phyloP scores from a whole-genome alignment of 306 rosid genomes.

The Fagus sylvatica region DNA sequence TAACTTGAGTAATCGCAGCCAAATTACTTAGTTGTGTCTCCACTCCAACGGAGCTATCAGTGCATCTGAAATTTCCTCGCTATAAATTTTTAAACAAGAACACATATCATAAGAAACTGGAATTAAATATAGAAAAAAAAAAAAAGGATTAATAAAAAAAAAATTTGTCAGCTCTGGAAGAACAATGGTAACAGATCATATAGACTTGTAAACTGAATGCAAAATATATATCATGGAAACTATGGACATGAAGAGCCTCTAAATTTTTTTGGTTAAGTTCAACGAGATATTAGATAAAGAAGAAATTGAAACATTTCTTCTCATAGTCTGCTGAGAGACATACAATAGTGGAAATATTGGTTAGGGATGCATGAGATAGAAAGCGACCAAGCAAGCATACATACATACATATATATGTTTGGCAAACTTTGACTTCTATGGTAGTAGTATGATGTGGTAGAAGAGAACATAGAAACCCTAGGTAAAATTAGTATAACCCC shows the following conservation, averaged over 20 bases:
- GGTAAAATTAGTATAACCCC: not conserved
- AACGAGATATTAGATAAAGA: not conserved
- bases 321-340: not conserved
- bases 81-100: constrained; percentile 43
- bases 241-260: too few species aligned
- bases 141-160: not conserved
- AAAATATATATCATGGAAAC: not conserved
- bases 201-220: not conserved
- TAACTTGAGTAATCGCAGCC: constrained; percentile 90
- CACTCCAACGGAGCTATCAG: constrained; percentile 85
- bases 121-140: constrained; percentile 21
- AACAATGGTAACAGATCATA: not conserved
- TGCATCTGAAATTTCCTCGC: constrained; percentile 98
- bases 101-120: constrained; percentile 41
- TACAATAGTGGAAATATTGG: not conserved
- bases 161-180: constrained; percentile 12
- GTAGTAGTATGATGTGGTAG: not conserved
- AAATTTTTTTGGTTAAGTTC: not conserved
- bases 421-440: not conserved
- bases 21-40: constrained; percentile 73
- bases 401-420: not conserved
- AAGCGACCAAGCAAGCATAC: not conserved
- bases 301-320: not conserved
- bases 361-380: not conserved
- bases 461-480: not conserved